phyloP scores from a whole-genome alignment of 176 grass and related monocot genomes.

The Saccharum officinarum region DNA sequence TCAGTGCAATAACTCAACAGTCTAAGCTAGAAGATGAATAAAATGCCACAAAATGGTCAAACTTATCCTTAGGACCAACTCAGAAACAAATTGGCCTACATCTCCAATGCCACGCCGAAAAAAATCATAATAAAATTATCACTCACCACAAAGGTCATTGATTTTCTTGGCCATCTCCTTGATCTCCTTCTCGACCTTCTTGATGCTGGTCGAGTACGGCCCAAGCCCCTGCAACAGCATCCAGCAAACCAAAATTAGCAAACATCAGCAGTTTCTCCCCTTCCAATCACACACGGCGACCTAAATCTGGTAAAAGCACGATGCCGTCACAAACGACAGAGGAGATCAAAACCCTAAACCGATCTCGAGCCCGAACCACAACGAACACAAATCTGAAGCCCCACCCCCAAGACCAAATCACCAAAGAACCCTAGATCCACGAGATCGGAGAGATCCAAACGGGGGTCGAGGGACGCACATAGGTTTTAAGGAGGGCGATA shows the following conservation, averaged over 20 bases:
- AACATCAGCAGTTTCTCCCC: neutral
- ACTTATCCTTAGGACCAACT: neutral
- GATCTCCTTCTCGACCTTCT: slow-evolving; percentile 92
- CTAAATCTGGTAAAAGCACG: neutral
- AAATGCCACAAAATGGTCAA: neutral
- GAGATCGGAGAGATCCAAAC: slow-evolving; percentile 8
- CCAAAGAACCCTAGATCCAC: neutral
- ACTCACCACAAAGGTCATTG: slow-evolving; percentile 81
- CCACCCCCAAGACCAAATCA: neutral
- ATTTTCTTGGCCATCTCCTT: slow-evolving; percentile 88
- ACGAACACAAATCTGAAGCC: neutral
- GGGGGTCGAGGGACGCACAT: slow-evolving; percentile 41
- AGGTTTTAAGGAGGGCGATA: slow-evolving; percentile 86
- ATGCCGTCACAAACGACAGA: no score
- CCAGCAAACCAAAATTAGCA: slow-evolving; percentile 23
- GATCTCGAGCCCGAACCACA: neutral
- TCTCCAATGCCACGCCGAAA: neutral
- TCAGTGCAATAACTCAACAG: neutral
- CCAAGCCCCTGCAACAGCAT: slow-evolving; percentile 66
- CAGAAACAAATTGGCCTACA: neutral
- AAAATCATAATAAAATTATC: neutral
- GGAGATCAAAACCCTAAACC: slow-evolving; percentile 20
- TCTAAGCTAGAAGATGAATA: neutral
- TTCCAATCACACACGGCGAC: neutral
- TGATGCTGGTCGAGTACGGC: slow-evolving; percentile 84